phyloP scores from a whole-genome alignment of 192 early-diverging fungal genomes.

The Geosiphon pyriformis region DNA sequence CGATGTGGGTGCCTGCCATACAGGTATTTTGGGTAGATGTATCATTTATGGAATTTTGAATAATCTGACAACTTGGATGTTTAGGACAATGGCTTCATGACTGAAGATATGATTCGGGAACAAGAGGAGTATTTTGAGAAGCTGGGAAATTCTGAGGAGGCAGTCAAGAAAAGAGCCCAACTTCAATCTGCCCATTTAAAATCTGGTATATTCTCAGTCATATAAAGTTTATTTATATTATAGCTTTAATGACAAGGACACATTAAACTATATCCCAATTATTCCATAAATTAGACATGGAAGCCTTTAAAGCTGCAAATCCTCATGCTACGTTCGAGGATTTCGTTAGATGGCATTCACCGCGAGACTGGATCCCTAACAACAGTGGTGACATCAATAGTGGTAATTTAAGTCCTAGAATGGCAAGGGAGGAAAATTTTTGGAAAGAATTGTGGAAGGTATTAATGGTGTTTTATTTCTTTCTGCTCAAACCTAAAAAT shows the following conservation, averaged over 20 bases:
- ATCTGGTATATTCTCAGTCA: conserved; percentile 44
- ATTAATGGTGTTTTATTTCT: conserved; percentile 20
- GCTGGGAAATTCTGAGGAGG: conserved; percentile 67
- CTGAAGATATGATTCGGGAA: conserved; percentile 83
- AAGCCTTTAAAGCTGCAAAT: conserved; percentile 93
- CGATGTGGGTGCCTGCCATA: conserved; percentile 62
- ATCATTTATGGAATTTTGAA: conserved; percentile 3
- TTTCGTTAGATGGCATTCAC: conserved; percentile 94
- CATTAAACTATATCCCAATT: neutral
- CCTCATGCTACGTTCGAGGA: conserved; percentile 71
- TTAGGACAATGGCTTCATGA: conserved; percentile 71
- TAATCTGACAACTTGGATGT: neutral
- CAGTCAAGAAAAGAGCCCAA: conserved; percentile 64
- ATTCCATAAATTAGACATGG: conserved; percentile 58
- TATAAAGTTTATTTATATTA: neutral
- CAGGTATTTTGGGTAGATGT: conserved; percentile 37
- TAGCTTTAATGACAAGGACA: neutral
- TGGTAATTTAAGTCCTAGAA: conserved; percentile 64
- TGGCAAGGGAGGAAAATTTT: conserved; percentile 74
- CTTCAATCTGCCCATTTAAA: conserved; percentile 72
- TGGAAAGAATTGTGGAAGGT: conserved; percentile 86
- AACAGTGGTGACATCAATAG: conserved; percentile 36
- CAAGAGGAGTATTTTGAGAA: conserved; percentile 74
- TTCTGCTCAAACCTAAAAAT: neutral
- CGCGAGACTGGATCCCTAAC: conserved; percentile 83